Evolutionary conservation across 257 asterid genomes (phyloP).

Genomic region (Eucommia ulmoides): DNA sequence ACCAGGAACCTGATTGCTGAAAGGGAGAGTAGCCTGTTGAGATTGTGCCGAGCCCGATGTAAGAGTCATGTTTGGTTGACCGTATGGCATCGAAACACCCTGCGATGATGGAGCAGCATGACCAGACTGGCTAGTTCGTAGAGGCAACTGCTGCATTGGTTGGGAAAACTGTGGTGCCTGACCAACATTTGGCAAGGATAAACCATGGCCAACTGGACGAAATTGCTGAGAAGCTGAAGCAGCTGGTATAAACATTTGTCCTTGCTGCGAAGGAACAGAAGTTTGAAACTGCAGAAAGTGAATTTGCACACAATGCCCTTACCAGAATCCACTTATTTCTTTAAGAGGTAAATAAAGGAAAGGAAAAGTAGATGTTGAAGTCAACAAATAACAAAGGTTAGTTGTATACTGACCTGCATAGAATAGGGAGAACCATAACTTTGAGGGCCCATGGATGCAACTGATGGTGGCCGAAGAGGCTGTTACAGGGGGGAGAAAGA

Average conservation of each 20-base stretch:
- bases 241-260: slow-evolving; percentile 42
- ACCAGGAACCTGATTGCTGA: slow-evolving; percentile 20
- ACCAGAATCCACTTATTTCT: slow-evolving; percentile 3
- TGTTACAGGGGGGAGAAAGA: slow-evolving; percentile 13
- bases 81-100: slow-evolving; percentile 20
- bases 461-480: slow-evolving; percentile 56
- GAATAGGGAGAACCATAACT: slow-evolving; percentile 47
- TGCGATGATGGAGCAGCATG: slow-evolving; percentile 38
- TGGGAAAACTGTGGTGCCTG: slow-evolving; percentile 66
- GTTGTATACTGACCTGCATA: slow-evolving; percentile 63
- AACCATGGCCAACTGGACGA: slow-evolving; percentile 41
- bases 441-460: slow-evolving; percentile 64
- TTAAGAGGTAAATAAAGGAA: not conserved
- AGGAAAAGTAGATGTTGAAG: no score
- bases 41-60: slow-evolving; percentile 43
- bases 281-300: slow-evolving; percentile 56
- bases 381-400: slow-evolving; percentile 4
- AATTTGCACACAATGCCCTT: slow-evolving; percentile 9
- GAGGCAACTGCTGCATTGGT: slow-evolving; percentile 56
- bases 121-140: slow-evolving; percentile 44
- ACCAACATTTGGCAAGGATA: slow-evolving; percentile 33
- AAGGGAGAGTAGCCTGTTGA: slow-evolving; percentile 31
- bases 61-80: slow-evolving; percentile 44
- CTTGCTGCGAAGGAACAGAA: slow-evolving; percentile 41
- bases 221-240: slow-evolving; percentile 49